Evolutionary conservation across 1,284 basidiomycete species (phyloP), one percentile per base, ranked within the genome.

Genomic region (Leccinum huronense): DNA sequence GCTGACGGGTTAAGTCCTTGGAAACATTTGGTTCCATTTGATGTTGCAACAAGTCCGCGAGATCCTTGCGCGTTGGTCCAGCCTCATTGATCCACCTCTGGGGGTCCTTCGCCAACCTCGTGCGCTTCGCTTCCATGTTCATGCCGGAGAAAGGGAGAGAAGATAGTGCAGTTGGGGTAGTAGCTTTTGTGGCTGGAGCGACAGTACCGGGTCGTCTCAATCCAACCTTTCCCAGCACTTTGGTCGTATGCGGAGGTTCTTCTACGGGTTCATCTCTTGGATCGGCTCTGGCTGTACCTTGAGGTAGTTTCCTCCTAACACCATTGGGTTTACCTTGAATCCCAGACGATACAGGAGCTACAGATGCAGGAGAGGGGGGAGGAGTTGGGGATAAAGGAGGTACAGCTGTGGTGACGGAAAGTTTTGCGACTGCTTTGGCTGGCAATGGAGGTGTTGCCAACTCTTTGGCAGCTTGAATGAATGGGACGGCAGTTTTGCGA

Each of bases 11-110:
- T 3, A 98, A 79, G 6, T 94, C 91, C 64, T 89, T 88, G 11
- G 91, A 90, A 13, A 86, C 83, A 71, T 93, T 85, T 1, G 88
- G 83, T 70, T 97, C 95, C 92, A 98, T 97, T 76, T 99, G 97
- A 68, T 85, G 85, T 67, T 95, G 91, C 45, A 99, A 81, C 13
- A 90, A 80, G 57, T 98, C 97, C 48, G 91, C 85, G 19, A 97
- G 84, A 73, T 98, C 96, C 71, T 94, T 93, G 62, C 93, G 83
- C 5, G 89, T 89, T 10, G 90, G 78, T 16, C 91, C 92, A 51
- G 86, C 83, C 73, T 96, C 94, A 67, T 95, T 87, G 68, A 95
- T 77, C 96, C 96, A 91, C 73, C 85, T 83, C 64, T 85, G 84
- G 3, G 85, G 84, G 73, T 98, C 97, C 72, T 93, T 94, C 61